phyloP scores from a whole-genome alignment of 2,329 filamentous ascomycete genomes.

The Fusarium lateritium region DNA sequence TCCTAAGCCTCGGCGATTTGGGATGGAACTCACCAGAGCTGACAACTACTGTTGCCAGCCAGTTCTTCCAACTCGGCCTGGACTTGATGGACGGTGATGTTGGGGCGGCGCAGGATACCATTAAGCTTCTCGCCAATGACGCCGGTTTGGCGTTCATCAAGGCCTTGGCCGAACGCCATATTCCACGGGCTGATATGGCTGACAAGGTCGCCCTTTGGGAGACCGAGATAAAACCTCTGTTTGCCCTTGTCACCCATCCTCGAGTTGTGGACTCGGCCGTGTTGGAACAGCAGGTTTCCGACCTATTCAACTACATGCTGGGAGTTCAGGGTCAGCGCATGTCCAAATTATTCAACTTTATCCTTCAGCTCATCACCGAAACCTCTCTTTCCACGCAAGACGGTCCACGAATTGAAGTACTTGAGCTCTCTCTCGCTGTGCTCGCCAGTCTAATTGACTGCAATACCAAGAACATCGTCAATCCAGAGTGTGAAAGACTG shows the following conservation, averaged over 20 bases:
- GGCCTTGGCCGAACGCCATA: not conserved
- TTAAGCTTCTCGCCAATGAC: conserved; percentile 7
- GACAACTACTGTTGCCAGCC: not conserved
- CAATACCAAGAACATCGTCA: conserved; percentile 8
- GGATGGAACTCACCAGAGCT: not conserved
- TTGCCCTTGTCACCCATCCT: not conserved
- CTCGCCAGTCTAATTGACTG: conserved; percentile 2
- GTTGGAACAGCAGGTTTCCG: conserved; percentile 4
- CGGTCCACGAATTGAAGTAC: not conserved
- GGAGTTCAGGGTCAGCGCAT: conserved; percentile 4
- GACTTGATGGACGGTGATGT: conserved; percentile 2
- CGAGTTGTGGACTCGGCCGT: conserved; percentile 9
- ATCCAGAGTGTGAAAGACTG: not conserved
- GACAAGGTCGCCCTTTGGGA: not conserved
- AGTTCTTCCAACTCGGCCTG: conserved; percentile 4
- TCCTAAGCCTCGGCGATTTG: not conserved
- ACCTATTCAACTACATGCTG: conserved; percentile 9
- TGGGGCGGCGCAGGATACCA: not conserved
- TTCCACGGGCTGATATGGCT: not conserved
- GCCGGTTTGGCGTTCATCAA: not conserved
- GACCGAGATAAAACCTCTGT: conserved; percentile 1
- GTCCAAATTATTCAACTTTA: not conserved
- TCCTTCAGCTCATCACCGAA: not conserved
- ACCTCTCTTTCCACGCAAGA: not conserved
- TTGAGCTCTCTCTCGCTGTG: conserved; percentile 1